Percentiles rank a stretch among this genome's conserved stretches.
Conservation (phyloP, 371 early-diverging fungal species). For the Umbelopsis sp. region DNA sequence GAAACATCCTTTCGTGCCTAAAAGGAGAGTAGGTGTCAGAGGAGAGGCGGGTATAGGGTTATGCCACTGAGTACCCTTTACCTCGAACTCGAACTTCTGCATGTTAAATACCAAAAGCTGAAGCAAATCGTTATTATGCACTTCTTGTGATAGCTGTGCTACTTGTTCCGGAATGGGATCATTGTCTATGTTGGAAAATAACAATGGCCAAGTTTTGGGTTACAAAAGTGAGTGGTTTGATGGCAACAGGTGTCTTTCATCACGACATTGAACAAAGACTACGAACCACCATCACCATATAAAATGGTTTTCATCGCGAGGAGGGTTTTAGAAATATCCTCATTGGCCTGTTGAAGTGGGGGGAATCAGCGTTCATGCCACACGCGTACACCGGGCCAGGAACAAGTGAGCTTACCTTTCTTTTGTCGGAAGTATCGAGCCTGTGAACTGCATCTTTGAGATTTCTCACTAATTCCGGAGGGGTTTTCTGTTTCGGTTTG, state of each 20-base stretch:
- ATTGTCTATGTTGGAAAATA: slow-evolving; percentile 52
- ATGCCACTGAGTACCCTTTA: slow-evolving; percentile 21
- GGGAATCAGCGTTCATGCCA: not conserved
- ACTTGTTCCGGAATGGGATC: slow-evolving; percentile 93
- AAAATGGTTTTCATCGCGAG: slow-evolving; percentile 90
- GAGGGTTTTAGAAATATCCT: slow-evolving; percentile 94
- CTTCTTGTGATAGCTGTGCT: slow-evolving; percentile 93
- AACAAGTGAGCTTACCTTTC: slow-evolving; percentile 48
- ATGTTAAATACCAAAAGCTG: slow-evolving; percentile 85
- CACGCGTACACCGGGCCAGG: not conserved
- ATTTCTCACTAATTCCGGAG: slow-evolving; percentile 85
- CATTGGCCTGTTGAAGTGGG: slow-evolving; percentile 72
- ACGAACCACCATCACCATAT: slow-evolving; percentile 86
- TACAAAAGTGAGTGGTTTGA: not conserved
- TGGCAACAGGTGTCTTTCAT: not conserved
- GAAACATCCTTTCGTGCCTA: slow-evolving; percentile 97
- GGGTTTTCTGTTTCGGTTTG: slow-evolving; percentile 86
- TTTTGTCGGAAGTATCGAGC: slow-evolving; percentile 70
- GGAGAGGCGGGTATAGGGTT: not conserved
- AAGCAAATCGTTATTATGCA: slow-evolving; percentile 88
- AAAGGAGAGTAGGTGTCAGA: not conserved
- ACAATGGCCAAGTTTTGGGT: not conserved
- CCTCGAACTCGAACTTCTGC: slow-evolving; percentile 92
- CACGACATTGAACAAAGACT: not conserved
- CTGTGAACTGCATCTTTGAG: slow-evolving; percentile 81